Conservation (phyloP, 495 filamentous ascomycete genomes). For the Xylaria sp. region DNA sequence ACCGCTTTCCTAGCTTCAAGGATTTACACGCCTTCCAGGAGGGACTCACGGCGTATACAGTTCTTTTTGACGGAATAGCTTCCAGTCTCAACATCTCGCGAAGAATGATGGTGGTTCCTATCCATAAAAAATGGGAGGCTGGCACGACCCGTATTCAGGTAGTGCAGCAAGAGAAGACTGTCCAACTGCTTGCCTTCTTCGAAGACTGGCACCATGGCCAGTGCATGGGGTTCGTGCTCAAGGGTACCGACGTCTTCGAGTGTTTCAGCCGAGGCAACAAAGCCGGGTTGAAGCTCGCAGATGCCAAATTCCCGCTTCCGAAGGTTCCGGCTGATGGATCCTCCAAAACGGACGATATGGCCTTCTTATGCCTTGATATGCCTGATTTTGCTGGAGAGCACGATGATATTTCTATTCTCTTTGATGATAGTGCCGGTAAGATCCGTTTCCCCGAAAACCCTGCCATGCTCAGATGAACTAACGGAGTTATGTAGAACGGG, state of each 20-base stretch:
- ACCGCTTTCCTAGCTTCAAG: slow-evolving; percentile 57
- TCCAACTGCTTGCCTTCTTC: slow-evolving; percentile 84
- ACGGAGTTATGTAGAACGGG: slow-evolving; percentile 47
- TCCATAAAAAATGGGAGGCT: slow-evolving; percentile 90
- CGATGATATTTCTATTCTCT: slow-evolving; percentile 84
- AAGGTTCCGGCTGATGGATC: slow-evolving; percentile 60
- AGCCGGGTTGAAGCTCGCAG: slow-evolving; percentile 73
- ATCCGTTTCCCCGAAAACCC: slow-evolving; percentile 23
- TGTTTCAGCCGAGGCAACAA: slow-evolving; percentile 70
- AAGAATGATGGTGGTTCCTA: slow-evolving; percentile 85
- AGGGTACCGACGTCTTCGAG: slow-evolving; percentile 81
- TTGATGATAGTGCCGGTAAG: slow-evolving; percentile 81
- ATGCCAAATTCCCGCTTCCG: slow-evolving; percentile 89
- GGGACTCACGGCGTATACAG: slow-evolving; percentile 77
- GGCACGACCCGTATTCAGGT: slow-evolving; percentile 76
- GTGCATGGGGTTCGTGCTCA: slow-evolving; percentile 86
- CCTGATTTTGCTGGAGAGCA: slow-evolving; percentile 89
- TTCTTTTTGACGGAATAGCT: slow-evolving; percentile 77
- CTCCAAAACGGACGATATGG: slow-evolving; percentile 53
- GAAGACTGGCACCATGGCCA: slow-evolving; percentile 80
- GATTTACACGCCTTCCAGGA: slow-evolving; percentile 80
- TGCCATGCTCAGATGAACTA: slow-evolving; percentile 28
- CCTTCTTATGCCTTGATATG: slow-evolving; percentile 82
- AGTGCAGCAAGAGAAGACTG: slow-evolving; percentile 71
- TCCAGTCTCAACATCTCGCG: slow-evolving; percentile 80